These are phyloP conservation scores for Thielaviopsis ethacetica DNA, from an alignment of 2,329 filamentous ascomycete genomes.

Conservation along the genomic window DNA sequence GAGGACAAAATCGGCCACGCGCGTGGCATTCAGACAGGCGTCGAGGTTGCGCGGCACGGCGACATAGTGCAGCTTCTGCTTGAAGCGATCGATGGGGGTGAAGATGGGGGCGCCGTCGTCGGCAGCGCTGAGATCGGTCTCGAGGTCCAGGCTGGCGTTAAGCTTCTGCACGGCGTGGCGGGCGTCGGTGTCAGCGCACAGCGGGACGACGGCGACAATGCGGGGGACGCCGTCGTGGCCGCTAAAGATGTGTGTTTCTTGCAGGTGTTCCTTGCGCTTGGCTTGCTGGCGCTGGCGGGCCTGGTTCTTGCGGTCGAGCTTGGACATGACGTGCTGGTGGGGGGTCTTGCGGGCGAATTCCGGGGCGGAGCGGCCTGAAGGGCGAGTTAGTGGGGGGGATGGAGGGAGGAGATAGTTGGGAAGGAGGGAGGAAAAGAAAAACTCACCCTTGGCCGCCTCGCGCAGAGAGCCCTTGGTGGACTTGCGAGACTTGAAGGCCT, in stretches of 20 bases:
- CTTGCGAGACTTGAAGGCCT: conserved; percentile 85
- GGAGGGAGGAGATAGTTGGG: not conserved
- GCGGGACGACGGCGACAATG: conserved; percentile 73
- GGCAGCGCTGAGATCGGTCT: conserved; percentile 32
- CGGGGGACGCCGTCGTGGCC: conserved; percentile 76
- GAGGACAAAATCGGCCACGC: conserved; percentile 80
- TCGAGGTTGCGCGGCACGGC: conserved; percentile 57
- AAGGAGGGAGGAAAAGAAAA: not conserved
- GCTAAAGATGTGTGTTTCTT: conserved; percentile 66
- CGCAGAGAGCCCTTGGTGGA: conserved; percentile 76
- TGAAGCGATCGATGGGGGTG: conserved; percentile 74
- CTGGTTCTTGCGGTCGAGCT: conserved; percentile 88
- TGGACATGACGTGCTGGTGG: conserved; percentile 94
- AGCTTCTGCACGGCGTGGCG: conserved; percentile 50
- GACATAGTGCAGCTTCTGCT: conserved; percentile 82
- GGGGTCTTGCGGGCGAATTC: conserved; percentile 71
- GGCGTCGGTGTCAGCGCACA: conserved; percentile 58
- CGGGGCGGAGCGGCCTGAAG: conserved; percentile 56
- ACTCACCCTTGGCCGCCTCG: conserved; percentile 64
- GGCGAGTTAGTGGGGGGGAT: not conserved
- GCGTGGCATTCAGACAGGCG: conserved; percentile 67
- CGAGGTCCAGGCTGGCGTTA: conserved; percentile 66
- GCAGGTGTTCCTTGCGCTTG: conserved; percentile 71
- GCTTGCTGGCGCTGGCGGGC: conserved; percentile 74
- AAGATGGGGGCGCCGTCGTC: conserved; percentile 38